These are phyloP conservation scores for Fusarium coffeatum DNA, from an alignment of 2,329 filamentous ascomycete genomes.

Conservation along the genomic window DNA sequence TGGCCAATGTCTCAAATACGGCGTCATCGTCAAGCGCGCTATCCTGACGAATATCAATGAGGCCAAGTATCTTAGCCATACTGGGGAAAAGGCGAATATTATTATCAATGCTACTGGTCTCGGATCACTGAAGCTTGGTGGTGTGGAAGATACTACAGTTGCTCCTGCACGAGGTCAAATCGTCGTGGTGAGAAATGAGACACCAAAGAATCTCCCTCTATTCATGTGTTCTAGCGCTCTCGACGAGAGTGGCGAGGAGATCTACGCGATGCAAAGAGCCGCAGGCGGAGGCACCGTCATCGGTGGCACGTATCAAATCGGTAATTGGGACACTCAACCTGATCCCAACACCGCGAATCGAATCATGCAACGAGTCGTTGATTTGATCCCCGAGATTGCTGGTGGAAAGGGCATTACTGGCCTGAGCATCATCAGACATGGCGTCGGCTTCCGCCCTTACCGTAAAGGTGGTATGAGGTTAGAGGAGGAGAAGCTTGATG, in stretches of 20 bases:
- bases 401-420: constrained; percentile 75
- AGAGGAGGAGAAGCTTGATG: constrained; percentile 66
- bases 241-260: constrained; percentile 76
- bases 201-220: constrained; percentile 73
- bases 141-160: constrained; percentile 79
- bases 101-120: constrained; percentile 90
- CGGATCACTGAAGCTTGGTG: constrained; percentile 78
- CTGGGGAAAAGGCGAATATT: constrained; percentile 69
- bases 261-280: constrained; percentile 86
- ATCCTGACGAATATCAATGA: constrained; percentile 76
- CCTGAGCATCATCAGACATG: constrained; percentile 81
- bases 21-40: constrained; percentile 75
- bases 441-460: constrained; percentile 82
- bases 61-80: constrained; percentile 64
- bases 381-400: constrained; percentile 72
- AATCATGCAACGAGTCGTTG: constrained; percentile 82
- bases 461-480: constrained; percentile 78
- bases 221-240: constrained; percentile 76
- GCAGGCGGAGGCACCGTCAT: constrained; percentile 82
- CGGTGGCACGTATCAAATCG: constrained; percentile 83
- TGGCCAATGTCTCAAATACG: constrained; percentile 79
- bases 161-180: constrained; percentile 85
- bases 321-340: constrained; percentile 81
- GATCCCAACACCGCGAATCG: constrained; percentile 81
- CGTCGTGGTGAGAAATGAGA: constrained; percentile 78